Base-by-base conservation (phyloP, 768 basidiomycete species). In the Atractiella rhizophila region DNA sequence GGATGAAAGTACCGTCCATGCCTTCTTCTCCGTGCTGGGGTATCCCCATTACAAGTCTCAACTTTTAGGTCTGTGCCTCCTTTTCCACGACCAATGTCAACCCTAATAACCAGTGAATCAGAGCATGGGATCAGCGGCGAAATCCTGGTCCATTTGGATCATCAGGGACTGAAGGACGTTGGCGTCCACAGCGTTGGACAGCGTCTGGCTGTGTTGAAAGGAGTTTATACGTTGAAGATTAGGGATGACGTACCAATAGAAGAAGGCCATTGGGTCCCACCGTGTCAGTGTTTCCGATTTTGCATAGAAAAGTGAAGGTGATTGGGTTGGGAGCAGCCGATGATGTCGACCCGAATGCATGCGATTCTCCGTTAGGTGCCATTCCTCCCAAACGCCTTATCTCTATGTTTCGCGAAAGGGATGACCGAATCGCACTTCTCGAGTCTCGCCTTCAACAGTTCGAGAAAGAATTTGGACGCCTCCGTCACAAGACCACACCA, bases 111-210 rank as follows among this genome's bases (percentile, higher is more conserved):
- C n/a, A n/a, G n/a, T n/a, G n/a, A n/a, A n/a, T n/a, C 55, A 88
- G 88, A 85, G 56, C 78, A 98, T 58, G 76, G 71, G 47, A 80
- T 98, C 48, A 75, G 76, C 15, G 91, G 91, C 41, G 85, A 94
- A 48, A 71, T 81, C 2, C 68, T 98, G 6, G 72, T 76, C 47
- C 63, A 77, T 51, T 66, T 94, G 35, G 77, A 83, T 56, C 66
- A 72, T n/a, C 78, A 85, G 19, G 61, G 70, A 2, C 69, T 98
- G 48, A 80, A 78, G 59, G 73, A 77, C 31, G 63, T 94, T 42
- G 91, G 91, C 7, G 68, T 98, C 31, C 56, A 68, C n/a, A 80
- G 77, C 27, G 70, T 96, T 48, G 46, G 91, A 18, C 86, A 94
- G 59, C 67, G 91, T 41, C 62, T 98, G 27, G 66, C 78, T 32